Evolutionary conservation across 306 rosid genomes (phyloP).

Genomic region (Vicia villosa): DNA sequence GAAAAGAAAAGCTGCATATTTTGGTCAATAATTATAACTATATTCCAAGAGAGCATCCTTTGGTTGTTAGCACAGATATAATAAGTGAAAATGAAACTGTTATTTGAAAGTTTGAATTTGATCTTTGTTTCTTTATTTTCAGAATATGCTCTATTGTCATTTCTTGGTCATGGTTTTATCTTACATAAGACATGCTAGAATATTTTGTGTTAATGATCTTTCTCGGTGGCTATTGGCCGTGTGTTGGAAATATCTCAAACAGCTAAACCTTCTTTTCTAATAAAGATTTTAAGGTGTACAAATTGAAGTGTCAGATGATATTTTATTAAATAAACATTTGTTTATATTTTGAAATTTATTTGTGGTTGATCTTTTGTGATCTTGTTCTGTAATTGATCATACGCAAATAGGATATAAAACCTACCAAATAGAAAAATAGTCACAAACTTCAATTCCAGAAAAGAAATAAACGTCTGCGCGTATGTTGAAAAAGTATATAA

Average conservation of each 20-base stretch:
- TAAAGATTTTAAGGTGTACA: constrained; percentile 10
- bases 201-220: background rate
- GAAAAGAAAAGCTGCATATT: constrained; percentile 26
- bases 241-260: constrained; percentile 1
- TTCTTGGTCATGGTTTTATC: constrained; percentile 15
- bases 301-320: constrained; percentile 18
- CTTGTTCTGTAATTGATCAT: constrained; percentile 7
- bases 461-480: background rate
- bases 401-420: background rate
- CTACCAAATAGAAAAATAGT: background rate
- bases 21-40: constrained; percentile 11
- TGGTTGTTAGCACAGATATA: constrained; percentile 15
- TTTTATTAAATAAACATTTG: background rate
- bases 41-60: constrained; percentile 11
- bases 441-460: constrained; percentile 1
- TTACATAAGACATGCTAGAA: background rate
- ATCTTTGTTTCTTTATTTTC: constrained; percentile 10
- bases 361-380: background rate
- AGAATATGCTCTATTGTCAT: background rate
- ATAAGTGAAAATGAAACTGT: constrained; percentile 8
- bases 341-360: constrained; percentile 5
- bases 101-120: constrained; percentile 16
- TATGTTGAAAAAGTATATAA: background rate
- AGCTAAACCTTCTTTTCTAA: constrained; percentile 11
- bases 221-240: constrained; percentile 4